Conservation (phyloP, 768 basidiomycete genomes). For the Rhodotorula toruloides region DNA sequence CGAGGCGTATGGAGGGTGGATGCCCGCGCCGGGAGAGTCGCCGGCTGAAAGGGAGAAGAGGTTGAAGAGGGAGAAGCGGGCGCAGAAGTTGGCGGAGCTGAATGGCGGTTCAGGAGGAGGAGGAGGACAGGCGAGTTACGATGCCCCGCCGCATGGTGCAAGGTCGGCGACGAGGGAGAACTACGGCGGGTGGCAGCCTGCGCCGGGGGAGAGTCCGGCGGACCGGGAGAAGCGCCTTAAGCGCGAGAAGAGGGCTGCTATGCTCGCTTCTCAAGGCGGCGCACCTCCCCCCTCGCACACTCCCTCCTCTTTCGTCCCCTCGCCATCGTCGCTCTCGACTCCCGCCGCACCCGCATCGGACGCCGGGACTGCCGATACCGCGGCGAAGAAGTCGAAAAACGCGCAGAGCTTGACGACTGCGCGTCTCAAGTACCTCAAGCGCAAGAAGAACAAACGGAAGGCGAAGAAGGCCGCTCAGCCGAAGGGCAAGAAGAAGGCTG, state of each 20-base stretch:
- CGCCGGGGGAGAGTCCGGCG: conserved; percentile 11
- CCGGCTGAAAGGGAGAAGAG: conserved; percentile 38
- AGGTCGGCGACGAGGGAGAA: conserved; percentile 14
- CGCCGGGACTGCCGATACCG: not conserved
- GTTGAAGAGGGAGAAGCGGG: conserved; percentile 35
- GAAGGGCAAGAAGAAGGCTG: conserved; percentile 42
- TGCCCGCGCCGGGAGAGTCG: conserved; percentile 23
- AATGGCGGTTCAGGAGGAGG: not conserved
- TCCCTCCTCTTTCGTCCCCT: not conserved
- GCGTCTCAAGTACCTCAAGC: conserved; percentile 65
- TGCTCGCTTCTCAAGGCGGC: conserved; percentile 7
- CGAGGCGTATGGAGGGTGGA: conserved; percentile 27
- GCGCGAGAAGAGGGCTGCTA: conserved; percentile 30
- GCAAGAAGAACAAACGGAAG: conserved; percentile 61
- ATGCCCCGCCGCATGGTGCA: not conserved
- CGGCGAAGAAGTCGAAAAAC: conserved; percentile 22
- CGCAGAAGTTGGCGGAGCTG: conserved; percentile 2
- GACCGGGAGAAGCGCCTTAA: conserved; percentile 32
- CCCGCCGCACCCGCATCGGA: not conserved
- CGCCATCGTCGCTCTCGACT: not conserved
- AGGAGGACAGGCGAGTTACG: not conserved
- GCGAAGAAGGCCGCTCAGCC: conserved; percentile 37
- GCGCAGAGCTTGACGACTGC: conserved; percentile 62
- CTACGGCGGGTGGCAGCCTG: conserved; percentile 24
- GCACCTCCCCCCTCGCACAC: not conserved